Conservation (phyloP, 768 basidiomycete genomes). For the Phylloporus scabripes region DNA sequence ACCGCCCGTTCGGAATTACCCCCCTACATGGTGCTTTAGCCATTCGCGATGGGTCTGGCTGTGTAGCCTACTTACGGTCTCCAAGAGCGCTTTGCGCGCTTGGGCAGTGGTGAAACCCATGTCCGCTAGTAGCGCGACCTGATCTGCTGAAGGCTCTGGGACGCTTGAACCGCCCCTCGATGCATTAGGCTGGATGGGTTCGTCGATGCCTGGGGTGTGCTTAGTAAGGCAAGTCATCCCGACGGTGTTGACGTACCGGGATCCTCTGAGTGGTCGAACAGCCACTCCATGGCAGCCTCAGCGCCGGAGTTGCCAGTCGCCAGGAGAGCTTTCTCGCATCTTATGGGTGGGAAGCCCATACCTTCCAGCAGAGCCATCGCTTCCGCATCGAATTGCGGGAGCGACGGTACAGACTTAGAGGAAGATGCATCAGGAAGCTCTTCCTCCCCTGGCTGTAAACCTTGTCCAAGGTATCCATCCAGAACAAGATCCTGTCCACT, state of each 20-base stretch:
- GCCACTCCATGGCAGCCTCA: constrained; percentile 91
- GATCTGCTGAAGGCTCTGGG: constrained; percentile 61
- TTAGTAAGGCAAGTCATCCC: not conserved
- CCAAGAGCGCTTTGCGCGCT: constrained; percentile 78
- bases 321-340: constrained; percentile 86
- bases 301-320: constrained; percentile 76
- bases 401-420: constrained; percentile 30
- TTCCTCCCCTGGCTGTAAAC: constrained; percentile 63
- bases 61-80: constrained; percentile 56
- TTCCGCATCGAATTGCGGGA: constrained; percentile 66
- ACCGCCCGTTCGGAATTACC: constrained; percentile 81
- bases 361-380: constrained; percentile 73
- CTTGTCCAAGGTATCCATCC: constrained; percentile 59
- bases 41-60: not conserved
- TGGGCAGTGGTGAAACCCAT: constrained; percentile 91
- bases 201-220: constrained; percentile 71
- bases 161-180: constrained; percentile 22
- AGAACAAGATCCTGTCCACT: constrained; percentile 60
- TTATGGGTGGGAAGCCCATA: constrained; percentile 86
- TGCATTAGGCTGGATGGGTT: constrained; percentile 47
- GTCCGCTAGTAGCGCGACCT: constrained; percentile 69
- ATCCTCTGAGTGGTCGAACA: constrained; percentile 94
- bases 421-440: constrained; percentile 57
- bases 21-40: constrained; percentile 36
- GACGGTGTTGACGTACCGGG: constrained; percentile 46